These are phyloP conservation scores for Entoloma clypeatum DNA, from an alignment of 1,284 basidiomycete genomes.

Conservation along the genomic window DNA sequence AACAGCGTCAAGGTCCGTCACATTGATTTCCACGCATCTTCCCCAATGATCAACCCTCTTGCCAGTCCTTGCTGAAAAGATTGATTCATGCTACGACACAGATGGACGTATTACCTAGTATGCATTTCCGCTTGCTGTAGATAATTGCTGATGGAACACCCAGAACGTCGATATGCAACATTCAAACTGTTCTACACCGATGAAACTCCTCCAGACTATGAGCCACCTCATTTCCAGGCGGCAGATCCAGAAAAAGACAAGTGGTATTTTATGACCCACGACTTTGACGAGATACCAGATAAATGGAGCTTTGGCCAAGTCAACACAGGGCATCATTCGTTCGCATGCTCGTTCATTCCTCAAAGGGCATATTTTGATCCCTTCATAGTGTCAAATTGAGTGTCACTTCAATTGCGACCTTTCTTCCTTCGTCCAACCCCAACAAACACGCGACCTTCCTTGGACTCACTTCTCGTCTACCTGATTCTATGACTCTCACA, in stretches of 20 bases:
- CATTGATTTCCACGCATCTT: neutral
- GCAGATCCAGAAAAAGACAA: constrained; percentile 65
- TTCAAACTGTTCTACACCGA: constrained; percentile 81
- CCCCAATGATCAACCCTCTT: neutral
- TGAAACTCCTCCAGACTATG: constrained; percentile 70
- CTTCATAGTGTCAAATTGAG: constrained; percentile 56
- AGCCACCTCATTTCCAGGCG: constrained; percentile 69
- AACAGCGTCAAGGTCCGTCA: constrained; percentile 60
- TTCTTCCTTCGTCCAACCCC: constrained; percentile 61
- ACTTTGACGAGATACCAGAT: constrained; percentile 63
- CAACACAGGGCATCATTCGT: constrained; percentile 71
- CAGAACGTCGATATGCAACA: constrained; percentile 76
- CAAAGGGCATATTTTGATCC: constrained; percentile 11
- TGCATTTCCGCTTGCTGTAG: constrained; percentile 18
- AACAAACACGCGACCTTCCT: constrained; percentile 55
- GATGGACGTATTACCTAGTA: constrained; percentile 76
- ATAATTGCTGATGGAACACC: constrained; percentile 2
- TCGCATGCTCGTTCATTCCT: constrained; percentile 18
- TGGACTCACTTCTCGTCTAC: constrained; percentile 39
- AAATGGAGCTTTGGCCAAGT: constrained; percentile 63
- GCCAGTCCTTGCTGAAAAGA: constrained; percentile 63
- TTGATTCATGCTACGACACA: constrained; percentile 71
- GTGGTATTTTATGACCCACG: constrained; percentile 76
- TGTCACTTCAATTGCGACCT: constrained; percentile 67
- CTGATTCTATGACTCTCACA: constrained; percentile 38